Evolutionary conservation across 176 grass and related monocot genomes (phyloP), one percentile per base, ranked within the genome.

Genomic region (Hordeum marinum): DNA sequence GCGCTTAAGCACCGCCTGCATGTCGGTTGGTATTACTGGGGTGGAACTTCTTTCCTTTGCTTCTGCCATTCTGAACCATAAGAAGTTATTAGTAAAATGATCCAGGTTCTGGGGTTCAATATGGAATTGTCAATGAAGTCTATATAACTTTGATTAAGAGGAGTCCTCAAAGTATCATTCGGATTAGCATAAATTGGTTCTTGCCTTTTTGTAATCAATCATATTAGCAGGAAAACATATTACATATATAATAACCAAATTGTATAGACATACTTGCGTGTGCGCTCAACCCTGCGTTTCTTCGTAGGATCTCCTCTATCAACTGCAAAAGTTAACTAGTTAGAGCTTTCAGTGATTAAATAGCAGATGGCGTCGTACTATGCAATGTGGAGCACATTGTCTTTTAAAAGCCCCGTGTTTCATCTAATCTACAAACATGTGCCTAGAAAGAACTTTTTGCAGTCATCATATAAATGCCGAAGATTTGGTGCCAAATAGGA

Each of bases 281-380:
- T 92, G 32, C 87, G 90, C 64, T 92, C 87, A 29, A 94, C 87
- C 85, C 87, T 94, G 54, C 90, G 90, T 76, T 90, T 94, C 90
- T 94, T 94, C 1, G 93, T 94, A 39, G 90, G 85, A 84, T 94
- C 90, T 80, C 93, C 90, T 62, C 80, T 84, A 59, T 92, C 93
- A 83, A 8, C 92, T 94, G 87, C 79, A 90, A 48, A 81, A 69
- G 10, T 4, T 34, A 61, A 74, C 17, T 23, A 69, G 27, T 83
- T 81, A 94, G 74, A 61, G 46, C 8, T 42, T 76, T 76, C 5
- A 15, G 25, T 74, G 17, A 39, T 57, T 72, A 80, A n/a, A 76
- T 36, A 45, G 26, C 15, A 46, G 78, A 75, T 13, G 52, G 75
- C 43, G 14, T 46, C 17, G 23, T 7, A 20, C 6, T 9, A 35